Evolutionary conservation across 2,329 filamentous ascomycete species (phyloP), one percentile per base, ranked within the genome.

Genomic region (Metarhizium anisopliae): DNA sequence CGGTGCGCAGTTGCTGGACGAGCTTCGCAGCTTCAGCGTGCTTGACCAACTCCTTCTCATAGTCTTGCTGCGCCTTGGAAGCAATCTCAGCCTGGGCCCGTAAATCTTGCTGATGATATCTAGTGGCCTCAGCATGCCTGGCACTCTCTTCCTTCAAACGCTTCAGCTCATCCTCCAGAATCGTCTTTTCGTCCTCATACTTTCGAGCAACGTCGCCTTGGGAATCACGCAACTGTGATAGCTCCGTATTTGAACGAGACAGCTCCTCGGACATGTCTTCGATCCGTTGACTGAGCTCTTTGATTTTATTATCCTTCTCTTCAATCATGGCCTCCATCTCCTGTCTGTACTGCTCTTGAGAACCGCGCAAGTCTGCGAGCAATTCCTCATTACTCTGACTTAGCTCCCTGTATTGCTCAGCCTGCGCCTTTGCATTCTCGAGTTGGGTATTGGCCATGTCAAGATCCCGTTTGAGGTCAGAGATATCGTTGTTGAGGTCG

Each of bases 71-170:
- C 3, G 94, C 91, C 69, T 90, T 89, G 54, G 90, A 86, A 2
- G 94, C 91, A 65, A 99, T 97, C 49, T 95, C 89, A 32, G 93
- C 92, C 70, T 99, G 94, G 0, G 90, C 86, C 59, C 94, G 92
- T 47, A 97, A 82, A 64, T 97, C 92, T 64, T 95, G 88, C 67
- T 95, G 90, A 67, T 96, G 89, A 67, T 88, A 90, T 61, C 89
- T 85, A 36, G 90, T 85, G 52, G 91, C 86, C 58, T 90, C 87
- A 58, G 84, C 79, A 68, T 93, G 86, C 54, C 88, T 83, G 61
- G 91, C 88, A 56, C 87, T 87, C 62, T 95, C 88, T 51, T 95
- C 90, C 68, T 89, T 94, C 32, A 97, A 76, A 38, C 90, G 83
- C 25, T 81, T 77, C 54, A 96, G 84, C 65, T 97, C 90, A 10